Evolutionary conservation across 352 stramenopile genomes (phyloP), one percentile per base, ranked within the genome.

Genomic region (Pythium phragmiticola): DNA sequence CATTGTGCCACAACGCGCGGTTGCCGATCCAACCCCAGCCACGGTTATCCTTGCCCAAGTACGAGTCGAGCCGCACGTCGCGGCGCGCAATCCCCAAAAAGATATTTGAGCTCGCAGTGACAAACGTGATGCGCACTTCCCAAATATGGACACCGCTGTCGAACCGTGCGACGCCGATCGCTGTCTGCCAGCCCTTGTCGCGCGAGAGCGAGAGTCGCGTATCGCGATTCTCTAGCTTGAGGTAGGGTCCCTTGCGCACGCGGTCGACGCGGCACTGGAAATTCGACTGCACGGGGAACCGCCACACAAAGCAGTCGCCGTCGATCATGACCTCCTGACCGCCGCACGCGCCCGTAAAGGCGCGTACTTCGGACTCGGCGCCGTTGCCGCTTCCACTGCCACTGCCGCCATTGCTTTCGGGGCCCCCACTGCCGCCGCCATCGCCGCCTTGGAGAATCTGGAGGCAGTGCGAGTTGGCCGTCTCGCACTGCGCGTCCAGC

Each of bases 1-100:
- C 89, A 57, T 96, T 96, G 68, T 97, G 87, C 88, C 89, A 97
- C 7, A 95, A 72, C 23, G 87, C 89, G 33, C 87, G 85, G 60
- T 97, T 96, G 14, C 89, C 89, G 42, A 97, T 97, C 84, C 89
- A 97, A 9, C 88, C 89, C 89, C 89, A 97, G 14, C 89, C 88
- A 26, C 88, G 85, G 58, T 95, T 97, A 64, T 97, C 89, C 45
- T 97, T 97, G n/a, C 89, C 89, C 28, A 97, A 64, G 46, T 97
- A 97, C 21, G 89, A 97, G 49, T 96, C 86, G 11, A 97, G 60
- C 0, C 89, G 83, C 23, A 94, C 87, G 23, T 95, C 86, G 23
- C 88, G 82, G 2, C 87, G 87, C 47, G 80, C 89, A 43, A 96
- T 88, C 8, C 88, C 89, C 19, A 97, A 67, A 59, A 97, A 96